Base-by-base conservation (phyloP, 2,329 filamentous ascomycete species). In the Thermothelomyces thermophilus region DNA sequence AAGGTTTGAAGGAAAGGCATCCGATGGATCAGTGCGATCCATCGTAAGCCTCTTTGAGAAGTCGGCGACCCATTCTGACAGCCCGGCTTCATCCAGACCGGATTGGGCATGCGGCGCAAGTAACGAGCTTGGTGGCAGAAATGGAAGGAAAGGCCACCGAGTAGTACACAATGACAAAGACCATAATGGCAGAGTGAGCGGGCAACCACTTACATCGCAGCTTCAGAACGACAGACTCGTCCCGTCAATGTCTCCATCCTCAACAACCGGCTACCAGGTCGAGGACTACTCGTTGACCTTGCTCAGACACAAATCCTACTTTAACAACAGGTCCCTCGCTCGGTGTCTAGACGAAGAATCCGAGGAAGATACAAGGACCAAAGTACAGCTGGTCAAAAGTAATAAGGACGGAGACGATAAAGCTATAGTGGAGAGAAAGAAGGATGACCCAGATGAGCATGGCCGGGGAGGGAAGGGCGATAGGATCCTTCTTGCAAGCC, bases 271-370 rank as follows among this genome's bases (percentile, higher is more conserved):
- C 13, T 48, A 40, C 37, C 44, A 51, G n/a, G 37, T 48, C 6
- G 64, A 65, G 34, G 62, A 64, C 3, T 61, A 66, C 50, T 65
- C 62, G 9, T 55, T 68, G 50, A 65, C 63, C 3, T 48, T 65
- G 16, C 56, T 68, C 11, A 61, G 63, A 36, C 67, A 68, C 52
- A 63, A 61, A 33, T 46, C 57, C 3, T 69, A 64, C 49, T 66
- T 65, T 44, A 59, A 61, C 35, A 60, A 61, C 36, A 52, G 43
- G n/a, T 62, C 66, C 1, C 53, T 68, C 13, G 59, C 48, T 5
- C 54, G 66, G 24, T 66, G 65, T 42, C 53, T 68, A 1, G 65
- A 67, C 36, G 48, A 50, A 6, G 17, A 41, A 3, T 36, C 52
- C 2, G 47, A 40, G 31, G 17, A 54, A 3, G 43, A 41, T 16